Evolutionary conservation across 1,284 basidiomycete species (phyloP).

Genomic region (Ceratobasidium sp.): DNA sequence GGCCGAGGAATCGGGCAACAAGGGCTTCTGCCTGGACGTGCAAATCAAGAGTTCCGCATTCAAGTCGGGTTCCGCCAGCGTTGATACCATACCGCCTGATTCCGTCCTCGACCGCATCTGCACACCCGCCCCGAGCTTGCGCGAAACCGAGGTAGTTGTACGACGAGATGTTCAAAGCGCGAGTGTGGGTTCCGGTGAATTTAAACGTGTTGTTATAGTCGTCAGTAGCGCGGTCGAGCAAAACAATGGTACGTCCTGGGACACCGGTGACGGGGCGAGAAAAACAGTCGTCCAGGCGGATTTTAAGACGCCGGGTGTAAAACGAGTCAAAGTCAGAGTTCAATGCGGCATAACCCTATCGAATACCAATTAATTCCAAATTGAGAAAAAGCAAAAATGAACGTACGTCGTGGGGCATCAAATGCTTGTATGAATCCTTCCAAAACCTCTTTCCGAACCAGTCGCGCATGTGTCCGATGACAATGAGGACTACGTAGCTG

Average conservation of each 20-base stretch:
- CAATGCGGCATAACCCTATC: slow-evolving; percentile 90
- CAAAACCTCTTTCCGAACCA: slow-evolving; percentile 89
- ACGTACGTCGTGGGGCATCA: slow-evolving; percentile 81
- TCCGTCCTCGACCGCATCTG: slow-evolving; percentile 86
- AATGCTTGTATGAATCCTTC: slow-evolving; percentile 74
- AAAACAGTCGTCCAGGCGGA: slow-evolving; percentile 95
- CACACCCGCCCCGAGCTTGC: slow-evolving; percentile 88
- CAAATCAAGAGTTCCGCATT: slow-evolving; percentile 83
- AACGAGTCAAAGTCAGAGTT: slow-evolving; percentile 99
- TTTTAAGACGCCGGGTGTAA: slow-evolving; percentile 94
- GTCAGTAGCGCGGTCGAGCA: slow-evolving; percentile 82
- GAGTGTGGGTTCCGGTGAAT: slow-evolving; percentile 79
- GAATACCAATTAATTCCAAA: not conserved
- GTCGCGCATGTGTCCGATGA: slow-evolving; percentile 90
- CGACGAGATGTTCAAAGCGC: slow-evolving; percentile 93
- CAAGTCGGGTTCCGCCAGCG: slow-evolving; percentile 76
- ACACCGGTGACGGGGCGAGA: slow-evolving; percentile 92
- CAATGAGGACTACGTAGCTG: slow-evolving; percentile 86
- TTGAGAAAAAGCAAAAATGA: slow-evolving; percentile 15
- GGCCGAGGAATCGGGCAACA: slow-evolving; percentile 87
- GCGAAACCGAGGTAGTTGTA: slow-evolving; percentile 99
- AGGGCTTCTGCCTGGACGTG: slow-evolving; percentile 84
- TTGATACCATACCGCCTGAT: slow-evolving; percentile 81
- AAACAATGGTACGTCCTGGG: slow-evolving; percentile 88
- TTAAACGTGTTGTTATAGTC: slow-evolving; percentile 84